phyloP scores from a whole-genome alignment of 495 filamentous ascomycete genomes.

The Penicillium canescens region DNA sequence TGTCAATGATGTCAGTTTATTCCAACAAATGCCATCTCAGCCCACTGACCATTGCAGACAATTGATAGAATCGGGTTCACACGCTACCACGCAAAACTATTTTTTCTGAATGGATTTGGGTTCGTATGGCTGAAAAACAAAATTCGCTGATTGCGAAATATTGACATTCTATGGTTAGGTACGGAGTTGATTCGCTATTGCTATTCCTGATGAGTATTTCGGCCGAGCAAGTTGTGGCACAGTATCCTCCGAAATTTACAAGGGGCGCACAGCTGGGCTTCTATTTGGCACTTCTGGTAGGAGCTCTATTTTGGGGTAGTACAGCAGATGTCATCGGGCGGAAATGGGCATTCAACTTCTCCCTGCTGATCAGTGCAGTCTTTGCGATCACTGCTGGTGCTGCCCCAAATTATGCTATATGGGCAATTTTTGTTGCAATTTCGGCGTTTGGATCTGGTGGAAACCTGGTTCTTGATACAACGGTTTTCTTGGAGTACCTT shows the following conservation, averaged over 20 bases:
- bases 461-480: constrained; percentile 19
- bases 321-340: constrained; percentile 43
- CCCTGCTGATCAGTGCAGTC: constrained; percentile 37
- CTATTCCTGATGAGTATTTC: constrained; percentile 21
- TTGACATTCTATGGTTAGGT: constrained; percentile 5
- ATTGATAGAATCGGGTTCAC: constrained; percentile 21
- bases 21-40: neutral
- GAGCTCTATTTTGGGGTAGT: constrained; percentile 41
- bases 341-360: constrained; percentile 43
- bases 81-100: constrained; percentile 18
- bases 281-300: constrained; percentile 30
- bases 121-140: neutral
- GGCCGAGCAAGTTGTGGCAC: constrained; percentile 17
- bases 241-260: constrained; percentile 17
- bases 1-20: constrained; percentile 17
- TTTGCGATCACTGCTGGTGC: constrained; percentile 18
- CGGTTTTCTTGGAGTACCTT: constrained; percentile 19
- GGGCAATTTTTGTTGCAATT: constrained; percentile 14
- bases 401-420: constrained; percentile 13
- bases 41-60: constrained; percentile 8
- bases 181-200: constrained; percentile 17
- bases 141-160: neutral
- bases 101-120: constrained; percentile 24
- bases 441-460: constrained; percentile 22
- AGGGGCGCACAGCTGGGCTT: constrained; percentile 18